These are phyloP conservation scores for Aspergillus bombycis DNA, from an alignment of 2,329 filamentous ascomycete species.

Conservation along the genomic window DNA sequence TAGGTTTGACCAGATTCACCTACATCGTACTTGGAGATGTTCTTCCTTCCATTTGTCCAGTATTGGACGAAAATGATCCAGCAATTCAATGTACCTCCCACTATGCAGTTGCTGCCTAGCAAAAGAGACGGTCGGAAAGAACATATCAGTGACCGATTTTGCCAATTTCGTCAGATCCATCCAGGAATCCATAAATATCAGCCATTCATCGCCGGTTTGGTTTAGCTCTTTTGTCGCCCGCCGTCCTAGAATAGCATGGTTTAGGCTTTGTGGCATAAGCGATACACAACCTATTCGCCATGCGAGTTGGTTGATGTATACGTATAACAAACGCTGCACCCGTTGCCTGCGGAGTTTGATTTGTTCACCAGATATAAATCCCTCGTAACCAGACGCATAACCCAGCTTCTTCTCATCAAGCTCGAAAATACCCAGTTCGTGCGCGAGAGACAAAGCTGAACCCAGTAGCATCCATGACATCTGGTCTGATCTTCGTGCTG, in stretches of 20 bases:
- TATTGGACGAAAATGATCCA: constrained; percentile 46
- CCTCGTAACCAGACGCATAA: constrained; percentile 25
- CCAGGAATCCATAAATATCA: constrained; percentile 58
- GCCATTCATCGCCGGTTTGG: constrained; percentile 51
- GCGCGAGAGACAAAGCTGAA: constrained; percentile 55
- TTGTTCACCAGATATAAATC: constrained; percentile 33
- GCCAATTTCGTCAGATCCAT: constrained; percentile 52
- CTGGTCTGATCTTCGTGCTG: constrained; percentile 57
- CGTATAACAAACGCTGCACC: constrained; percentile 45
- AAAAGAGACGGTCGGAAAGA: constrained; percentile 50
- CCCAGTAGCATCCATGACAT: constrained; percentile 66
- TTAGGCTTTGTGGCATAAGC: constrained; percentile 52
- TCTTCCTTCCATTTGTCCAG: constrained; percentile 43
- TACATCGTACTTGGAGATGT: constrained; percentile 36
- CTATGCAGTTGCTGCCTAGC: constrained; percentile 43
- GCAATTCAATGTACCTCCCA: constrained; percentile 54
- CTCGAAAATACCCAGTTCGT: constrained; percentile 57
- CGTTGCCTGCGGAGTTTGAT: constrained; percentile 38
- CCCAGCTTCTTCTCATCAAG: constrained; percentile 40
- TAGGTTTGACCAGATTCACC: constrained; percentile 1
- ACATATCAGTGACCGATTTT: constrained; percentile 57
- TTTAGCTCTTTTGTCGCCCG: constrained; percentile 39
- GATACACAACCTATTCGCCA: constrained; percentile 56
- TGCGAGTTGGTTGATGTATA: constrained; percentile 56
- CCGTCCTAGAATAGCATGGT: constrained; percentile 36